A percentile compares a stretch with the other conserved stretches of the same genome.
Evolutionary conservation across 805 yeast species (phyloP).

Genomic region (Wickerhamomyces silvicola): DNA sequence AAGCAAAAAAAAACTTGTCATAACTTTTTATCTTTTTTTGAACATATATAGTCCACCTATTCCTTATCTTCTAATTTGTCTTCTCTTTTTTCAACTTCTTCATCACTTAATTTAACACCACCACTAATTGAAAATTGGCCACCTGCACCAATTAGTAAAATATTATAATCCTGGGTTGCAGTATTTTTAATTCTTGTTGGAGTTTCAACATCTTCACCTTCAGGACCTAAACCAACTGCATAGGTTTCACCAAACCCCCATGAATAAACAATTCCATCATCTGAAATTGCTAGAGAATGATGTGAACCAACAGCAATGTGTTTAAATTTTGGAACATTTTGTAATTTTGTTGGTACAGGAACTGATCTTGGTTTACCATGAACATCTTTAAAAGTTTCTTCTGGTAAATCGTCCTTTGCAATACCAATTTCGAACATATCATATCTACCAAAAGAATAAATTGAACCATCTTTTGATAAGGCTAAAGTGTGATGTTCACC

Average conservation of each 20-base stretch:
- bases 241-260: conserved; percentile 99
- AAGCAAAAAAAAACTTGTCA: too few species aligned
- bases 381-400: conserved; percentile 66
- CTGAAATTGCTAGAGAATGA: conserved; percentile 81
- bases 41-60: conserved; percentile 31
- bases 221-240: conserved; percentile 91
- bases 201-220: conserved; percentile 74
- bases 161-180: conserved; percentile 78
- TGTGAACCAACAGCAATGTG: conserved; percentile 81
- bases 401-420: conserved; percentile 57
- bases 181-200: conserved; percentile 93
- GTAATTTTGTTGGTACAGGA: conserved; percentile 73
- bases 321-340: conserved; percentile 49
- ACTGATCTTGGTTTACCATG: conserved; percentile 79
- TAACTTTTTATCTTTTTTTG: neutral
- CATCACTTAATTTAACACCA: conserved; percentile 45
- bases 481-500: conserved; percentile 95
- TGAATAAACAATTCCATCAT: conserved; percentile 78
- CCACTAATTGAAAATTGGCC: conserved; percentile 94
- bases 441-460: conserved; percentile 83
- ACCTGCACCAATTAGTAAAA: conserved; percentile 79
- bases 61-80: conserved; percentile 49
- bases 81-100: conserved; percentile 36
- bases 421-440: conserved; percentile 94
- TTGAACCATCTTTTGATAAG: conserved; percentile 61